These are phyloP conservation scores for Mortierella sp. DNA, from an alignment of 371 early-diverging fungal genomes.

Conservation along the genomic window DNA sequence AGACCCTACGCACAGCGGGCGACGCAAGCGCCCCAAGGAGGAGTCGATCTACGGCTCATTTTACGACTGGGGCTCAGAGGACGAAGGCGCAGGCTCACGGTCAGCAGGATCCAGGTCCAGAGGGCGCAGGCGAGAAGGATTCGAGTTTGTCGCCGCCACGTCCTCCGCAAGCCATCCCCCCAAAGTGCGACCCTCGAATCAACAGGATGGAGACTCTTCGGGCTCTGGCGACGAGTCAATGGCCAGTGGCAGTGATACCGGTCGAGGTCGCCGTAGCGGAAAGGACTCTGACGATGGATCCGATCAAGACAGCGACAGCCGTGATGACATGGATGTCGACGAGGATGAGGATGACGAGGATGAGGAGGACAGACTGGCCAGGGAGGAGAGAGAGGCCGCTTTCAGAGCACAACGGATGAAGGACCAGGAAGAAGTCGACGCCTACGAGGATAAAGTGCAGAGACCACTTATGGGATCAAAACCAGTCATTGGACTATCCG, in stretches of 20 bases:
- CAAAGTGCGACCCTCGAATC: background rate
- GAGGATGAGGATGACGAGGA: slow-evolving; percentile 23
- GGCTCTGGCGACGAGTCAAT: slow-evolving; percentile 10
- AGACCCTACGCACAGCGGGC: slow-evolving; percentile 29
- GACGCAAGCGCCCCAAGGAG: slow-evolving; percentile 48
- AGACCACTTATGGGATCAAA: slow-evolving; percentile 27
- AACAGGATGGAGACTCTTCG: background rate
- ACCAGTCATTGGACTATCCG: slow-evolving; percentile 19
- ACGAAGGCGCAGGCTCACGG: slow-evolving; percentile 14
- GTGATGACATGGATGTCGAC: slow-evolving; percentile 15
- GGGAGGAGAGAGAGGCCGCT: slow-evolving; percentile 35
- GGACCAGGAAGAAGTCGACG: slow-evolving; percentile 31
- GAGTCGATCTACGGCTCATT: slow-evolving; percentile 42
- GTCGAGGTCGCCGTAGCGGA: background rate
- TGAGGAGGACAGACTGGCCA: slow-evolving; percentile 20
- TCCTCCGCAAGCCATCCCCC: slow-evolving; percentile 2
- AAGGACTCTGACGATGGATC: slow-evolving; percentile 4
- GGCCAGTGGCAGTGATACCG: slow-evolving; percentile 6
- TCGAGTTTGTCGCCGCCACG: slow-evolving; percentile 36
- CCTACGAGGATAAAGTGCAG: slow-evolving; percentile 27
- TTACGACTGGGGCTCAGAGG: slow-evolving; percentile 37
- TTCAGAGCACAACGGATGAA: slow-evolving; percentile 22
- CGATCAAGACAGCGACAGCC: background rate
- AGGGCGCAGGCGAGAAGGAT: slow-evolving; percentile 26
- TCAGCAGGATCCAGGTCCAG: slow-evolving; percentile 16